These are phyloP conservation scores for Amanita phalloides DNA, from an alignment of 768 basidiomycete species.

Conservation along the genomic window DNA sequence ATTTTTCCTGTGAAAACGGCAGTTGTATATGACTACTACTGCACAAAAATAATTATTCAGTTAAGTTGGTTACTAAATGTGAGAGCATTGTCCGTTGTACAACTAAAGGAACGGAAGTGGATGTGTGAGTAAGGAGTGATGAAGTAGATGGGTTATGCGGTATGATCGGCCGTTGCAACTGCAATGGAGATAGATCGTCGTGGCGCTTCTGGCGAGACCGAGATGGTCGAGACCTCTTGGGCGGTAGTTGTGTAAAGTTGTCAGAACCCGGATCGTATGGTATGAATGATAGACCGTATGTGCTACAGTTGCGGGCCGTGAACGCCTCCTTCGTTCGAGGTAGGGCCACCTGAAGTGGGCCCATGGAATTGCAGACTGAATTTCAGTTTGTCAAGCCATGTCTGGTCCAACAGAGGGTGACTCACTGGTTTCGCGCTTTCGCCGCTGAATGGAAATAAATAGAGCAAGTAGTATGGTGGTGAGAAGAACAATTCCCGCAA, in stretches of 20 bases:
- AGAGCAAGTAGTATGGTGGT: slow-evolving; percentile 5
- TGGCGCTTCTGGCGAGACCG: slow-evolving; percentile 1
- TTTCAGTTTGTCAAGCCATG: neutral
- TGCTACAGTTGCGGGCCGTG: slow-evolving; percentile 18
- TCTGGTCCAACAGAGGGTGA: neutral
- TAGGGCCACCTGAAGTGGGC: slow-evolving; percentile 16
- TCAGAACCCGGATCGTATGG: slow-evolving; percentile 11
- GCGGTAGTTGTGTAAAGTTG: slow-evolving; percentile 9
- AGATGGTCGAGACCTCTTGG: slow-evolving; percentile 2
- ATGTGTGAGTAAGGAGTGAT: neutral
- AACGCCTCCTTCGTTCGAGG: slow-evolving; percentile 20
- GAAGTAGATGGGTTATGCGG: neutral
- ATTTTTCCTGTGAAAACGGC: slow-evolving; percentile 63
- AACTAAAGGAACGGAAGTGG: neutral
- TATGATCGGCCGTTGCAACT: neutral
- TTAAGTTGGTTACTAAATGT: neutral
- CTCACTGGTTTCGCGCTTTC: slow-evolving; percentile 6
- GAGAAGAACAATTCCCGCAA: slow-evolving; percentile 6
- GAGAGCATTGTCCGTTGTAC: neutral
- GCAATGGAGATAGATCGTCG: neutral
- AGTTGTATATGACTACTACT: neutral
- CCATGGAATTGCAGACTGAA: slow-evolving; percentile 12
- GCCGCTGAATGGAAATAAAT: slow-evolving; percentile 8
- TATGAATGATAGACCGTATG: slow-evolving; percentile 18
- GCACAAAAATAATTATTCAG: neutral